Evolutionary conservation across 2,329 filamentous ascomycete species (phyloP).

Genomic region (Chalaropsis ovoidea): DNA sequence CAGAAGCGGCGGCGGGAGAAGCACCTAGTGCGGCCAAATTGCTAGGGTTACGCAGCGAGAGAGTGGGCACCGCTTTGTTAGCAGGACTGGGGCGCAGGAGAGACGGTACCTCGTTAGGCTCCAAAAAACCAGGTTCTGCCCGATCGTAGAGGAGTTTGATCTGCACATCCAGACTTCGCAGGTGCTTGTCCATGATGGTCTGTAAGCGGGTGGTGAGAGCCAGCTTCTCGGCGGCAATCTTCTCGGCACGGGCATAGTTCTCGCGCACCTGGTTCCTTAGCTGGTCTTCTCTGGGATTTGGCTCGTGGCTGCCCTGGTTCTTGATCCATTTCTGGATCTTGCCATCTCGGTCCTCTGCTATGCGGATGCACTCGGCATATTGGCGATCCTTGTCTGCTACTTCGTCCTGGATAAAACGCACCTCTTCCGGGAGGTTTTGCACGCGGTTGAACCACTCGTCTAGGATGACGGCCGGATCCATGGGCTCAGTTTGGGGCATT

Average conservation of each 20-base stretch:
- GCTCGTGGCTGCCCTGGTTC: conserved; percentile 59
- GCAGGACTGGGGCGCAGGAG: conserved; percentile 49
- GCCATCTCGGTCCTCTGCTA: conserved; percentile 60
- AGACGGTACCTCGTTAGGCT: conserved; percentile 54
- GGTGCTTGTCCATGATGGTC: conserved; percentile 51
- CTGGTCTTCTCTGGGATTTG: conserved; percentile 64
- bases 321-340: conserved; percentile 77
- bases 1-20: conserved; percentile 8
- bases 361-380: conserved; percentile 56
- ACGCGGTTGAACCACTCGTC: conserved; percentile 69
- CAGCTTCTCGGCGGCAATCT: conserved; percentile 66
- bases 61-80: conserved; percentile 35
- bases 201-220: conserved; percentile 56
- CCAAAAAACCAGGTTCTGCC: conserved; percentile 50
- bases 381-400: conserved; percentile 68
- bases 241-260: conserved; percentile 57
- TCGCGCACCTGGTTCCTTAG: conserved; percentile 57
- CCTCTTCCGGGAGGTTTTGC: conserved; percentile 70
- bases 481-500: conserved; percentile 52
- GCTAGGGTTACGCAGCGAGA: conserved; percentile 26
- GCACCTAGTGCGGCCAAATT: conserved; percentile 15
- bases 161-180: conserved; percentile 51
- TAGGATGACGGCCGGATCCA: conserved; percentile 58
- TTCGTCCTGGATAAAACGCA: conserved; percentile 74
- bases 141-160: conserved; percentile 53